Evolutionary conservation across 176 grass and related monocot species (phyloP), one percentile per base, ranked within the genome.

Genomic region (Cenchrus americanus): DNA sequence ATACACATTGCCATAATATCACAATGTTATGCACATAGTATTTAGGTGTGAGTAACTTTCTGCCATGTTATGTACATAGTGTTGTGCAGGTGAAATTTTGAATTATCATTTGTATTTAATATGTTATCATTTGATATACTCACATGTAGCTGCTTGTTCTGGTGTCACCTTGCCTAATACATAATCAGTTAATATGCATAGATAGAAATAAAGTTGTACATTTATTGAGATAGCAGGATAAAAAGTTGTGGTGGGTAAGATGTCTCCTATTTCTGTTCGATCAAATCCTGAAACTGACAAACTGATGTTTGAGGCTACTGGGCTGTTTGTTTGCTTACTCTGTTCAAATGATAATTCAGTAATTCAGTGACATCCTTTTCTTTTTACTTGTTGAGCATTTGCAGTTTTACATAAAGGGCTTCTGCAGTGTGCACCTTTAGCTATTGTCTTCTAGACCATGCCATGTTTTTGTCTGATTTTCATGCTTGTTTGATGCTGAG

Each of bases 401-500:
- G 66, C 40, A 79, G 34, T 66, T 76, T 53, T 48, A 8, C 17
- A 77, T 37, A 80, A 7, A 51, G n/a, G n/a, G 50, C 17, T 6
- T 67, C 27, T 78, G 13, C 22, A 17, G 58, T 74, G 15, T 78
- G 18, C 18, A 8, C 75, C 65, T 83, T 73, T 61, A 50, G 26
- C 66, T 22, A 49, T 49, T 81, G 48, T 17, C n/a, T 32, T 68
- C 5, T 73, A 2, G 14, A 75, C 66, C 4, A 66, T 78, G 34
- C 15, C 68, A 73, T 80, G 47, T 15, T 74, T 69, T 48, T 42
- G 14, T 47, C 10, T n/a, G 50, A 62, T 69, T 75, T 86, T 77
- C 50, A 83, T 85, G 46, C 14, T 43, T 48, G 18, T 74, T 79
- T 76, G 69, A 74, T 81, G 68, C 46, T 23, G 15, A 82, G 21